Base-by-base conservation (phyloP, 208 protist species). In the Leishmania tropica region DNA sequence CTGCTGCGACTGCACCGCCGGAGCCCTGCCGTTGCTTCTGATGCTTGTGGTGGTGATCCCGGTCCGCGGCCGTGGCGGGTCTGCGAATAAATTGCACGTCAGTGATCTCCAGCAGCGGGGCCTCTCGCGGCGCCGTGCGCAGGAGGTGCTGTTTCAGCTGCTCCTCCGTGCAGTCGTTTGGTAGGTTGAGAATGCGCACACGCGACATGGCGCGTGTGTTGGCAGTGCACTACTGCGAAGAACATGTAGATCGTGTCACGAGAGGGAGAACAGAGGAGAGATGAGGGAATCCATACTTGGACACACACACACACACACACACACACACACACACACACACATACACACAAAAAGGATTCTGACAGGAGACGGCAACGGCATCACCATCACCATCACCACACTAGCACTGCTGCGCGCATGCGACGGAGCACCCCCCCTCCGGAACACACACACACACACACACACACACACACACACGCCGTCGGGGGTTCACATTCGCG, bases 151-250 rank as follows among this genome's bases (percentile, higher is more conserved):
- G 84, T 58, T 93, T 90, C 45, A 99, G 85, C 68, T 95, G 84
- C 58, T 96, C 88, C 80, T 99, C 98, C 10, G 91, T 98, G 77
- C 98, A 89, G 84, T 99, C 91, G 37, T 95, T 96, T 2, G 99
- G 99, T 11, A 99, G 81, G 79, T 99, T 97, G 68, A 99, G 95
- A 78, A 99, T 94, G 83, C 96, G 97, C 37, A 99, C 91, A 68
- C 97, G 94, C 13, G 94, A 97, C 93, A 97, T 97, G 40, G 13
- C 21, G 45, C 19, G 70, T 35, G 15, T 74, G 28, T 21, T 31
- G 8, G 21, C 1, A 11, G 21, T 45, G 21, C 11, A 37, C 1
- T 73, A 0, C 19, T 42, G 75, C 62, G 60, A 28, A 19, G 40
- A 5, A 17, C 13, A 17, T n/a, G 24, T 21, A n/a, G 62, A 15